Evolutionary conservation across 331 rosid genomes (phyloP).

Genomic region (Ulmus americana): DNA sequence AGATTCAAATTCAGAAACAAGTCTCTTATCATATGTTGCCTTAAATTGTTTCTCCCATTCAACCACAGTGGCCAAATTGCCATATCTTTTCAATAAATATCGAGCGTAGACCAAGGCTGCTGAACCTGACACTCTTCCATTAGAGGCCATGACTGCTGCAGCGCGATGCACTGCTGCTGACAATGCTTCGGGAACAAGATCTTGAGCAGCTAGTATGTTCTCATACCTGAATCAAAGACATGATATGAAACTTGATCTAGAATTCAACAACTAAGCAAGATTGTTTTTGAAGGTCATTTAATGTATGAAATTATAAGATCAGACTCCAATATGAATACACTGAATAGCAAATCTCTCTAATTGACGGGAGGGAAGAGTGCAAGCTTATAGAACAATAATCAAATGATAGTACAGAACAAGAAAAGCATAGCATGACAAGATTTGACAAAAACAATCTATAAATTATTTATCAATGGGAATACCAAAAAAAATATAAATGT

Average conservation of each 20-base stretch:
- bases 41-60: slow-evolving; percentile 89
- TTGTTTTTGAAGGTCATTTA: too few relatives aligned
- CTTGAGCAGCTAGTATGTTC: slow-evolving; percentile 68
- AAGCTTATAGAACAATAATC: not conserved
- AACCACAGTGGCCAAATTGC: slow-evolving; percentile 55
- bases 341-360: not conserved
- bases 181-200: slow-evolving; percentile 76
- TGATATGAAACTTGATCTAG: slow-evolving; percentile 14
- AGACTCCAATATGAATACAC: not conserved
- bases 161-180: slow-evolving; percentile 62
- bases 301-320: not conserved
- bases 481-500: too few relatives aligned
- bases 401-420: not conserved
- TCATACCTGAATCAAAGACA: slow-evolving; percentile 65
- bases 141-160: slow-evolving; percentile 57
- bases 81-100: slow-evolving; percentile 62
- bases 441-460: not conserved
- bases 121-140: slow-evolving; percentile 79
- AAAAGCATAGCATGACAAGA: not conserved
- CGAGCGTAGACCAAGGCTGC: slow-evolving; percentile 55
- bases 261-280: not conserved
- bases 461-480: too few relatives aligned
- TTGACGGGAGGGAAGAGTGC: not conserved
- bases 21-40: slow-evolving; percentile 70
- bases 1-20: slow-evolving; percentile 71